A percentile compares a stretch with the other conserved stretches of the same genome.
These are phyloP conservation scores for Lunularia cruciata DNA, from an alignment of 225 moss, liverwort and hornwort genomes.

Conservation along the genomic window DNA sequence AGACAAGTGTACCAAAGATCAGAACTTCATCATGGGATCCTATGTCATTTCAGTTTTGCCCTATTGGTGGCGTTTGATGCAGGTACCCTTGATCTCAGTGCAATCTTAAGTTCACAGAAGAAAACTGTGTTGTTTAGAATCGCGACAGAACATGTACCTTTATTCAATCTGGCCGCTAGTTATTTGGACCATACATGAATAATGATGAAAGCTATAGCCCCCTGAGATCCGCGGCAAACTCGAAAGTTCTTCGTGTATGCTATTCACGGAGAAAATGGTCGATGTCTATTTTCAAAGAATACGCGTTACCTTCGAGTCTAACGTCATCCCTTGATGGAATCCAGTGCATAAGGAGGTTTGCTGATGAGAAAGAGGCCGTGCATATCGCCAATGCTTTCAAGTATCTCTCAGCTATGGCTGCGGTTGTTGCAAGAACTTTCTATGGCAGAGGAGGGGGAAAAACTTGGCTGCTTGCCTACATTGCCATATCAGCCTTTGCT, in stretches of 20 bases:
- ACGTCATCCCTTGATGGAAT: no score
- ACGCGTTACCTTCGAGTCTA: no score
- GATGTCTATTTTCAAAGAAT: no score
- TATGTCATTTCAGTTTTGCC: conserved; percentile 61
- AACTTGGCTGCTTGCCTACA: conserved; percentile 33
- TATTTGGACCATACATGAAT: no score
- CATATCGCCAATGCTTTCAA: conserved; percentile 72
- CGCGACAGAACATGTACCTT: no score
- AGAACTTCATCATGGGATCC: conserved; percentile 45
- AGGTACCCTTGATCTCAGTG: conserved; percentile 29
- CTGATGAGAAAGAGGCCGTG: conserved; percentile 50
- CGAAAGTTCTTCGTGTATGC: no score
- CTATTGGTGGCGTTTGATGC: conserved; percentile 69
- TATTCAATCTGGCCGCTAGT: no score
- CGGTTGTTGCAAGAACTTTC: conserved; percentile 39
- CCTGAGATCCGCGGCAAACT: no score
- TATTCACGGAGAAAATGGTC: no score
- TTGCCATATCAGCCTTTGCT: conserved; percentile 50
- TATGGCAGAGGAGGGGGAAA: conserved; percentile 31
- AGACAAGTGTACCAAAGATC: conserved; percentile 50
- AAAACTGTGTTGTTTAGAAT: no score
- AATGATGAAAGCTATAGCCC: no score
- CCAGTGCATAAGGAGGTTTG: conserved; percentile 62
- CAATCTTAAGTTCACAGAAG: no score
- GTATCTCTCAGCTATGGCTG: conserved; percentile 72